Conservation (phyloP, 495 filamentous ascomycete species). For the Penicillium diatomitis region DNA sequence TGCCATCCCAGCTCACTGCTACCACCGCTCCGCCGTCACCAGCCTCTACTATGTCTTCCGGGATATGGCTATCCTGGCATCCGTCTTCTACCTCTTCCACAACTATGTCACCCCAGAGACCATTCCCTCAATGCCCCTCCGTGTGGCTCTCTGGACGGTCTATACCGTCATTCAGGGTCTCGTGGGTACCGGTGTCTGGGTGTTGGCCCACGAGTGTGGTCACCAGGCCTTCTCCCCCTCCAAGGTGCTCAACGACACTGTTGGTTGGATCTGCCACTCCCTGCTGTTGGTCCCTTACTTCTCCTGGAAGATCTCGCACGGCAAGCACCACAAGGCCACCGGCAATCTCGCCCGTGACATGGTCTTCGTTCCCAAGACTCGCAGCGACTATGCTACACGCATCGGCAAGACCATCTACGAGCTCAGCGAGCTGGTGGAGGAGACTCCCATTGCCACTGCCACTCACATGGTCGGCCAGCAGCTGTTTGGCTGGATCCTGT, state of each 20-base stretch:
- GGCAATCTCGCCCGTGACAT: conserved; percentile 94
- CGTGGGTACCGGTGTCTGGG: conserved; percentile 60
- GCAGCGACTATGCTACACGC: conserved; percentile 61
- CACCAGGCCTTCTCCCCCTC: conserved; percentile 77
- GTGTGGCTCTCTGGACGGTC: conserved; percentile 44
- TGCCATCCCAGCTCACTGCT: conserved; percentile 56
- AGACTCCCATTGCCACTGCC: conserved; percentile 80
- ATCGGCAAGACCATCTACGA: conserved; percentile 66
- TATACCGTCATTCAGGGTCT: conserved; percentile 61
- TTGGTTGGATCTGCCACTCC: conserved; percentile 79
- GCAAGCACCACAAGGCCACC: conserved; percentile 93
- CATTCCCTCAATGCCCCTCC: conserved; percentile 41
- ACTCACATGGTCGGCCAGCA: conserved; percentile 71
- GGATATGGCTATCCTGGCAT: conserved; percentile 45
- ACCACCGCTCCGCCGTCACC: conserved; percentile 50
- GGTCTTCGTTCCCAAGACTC: conserved; percentile 89
- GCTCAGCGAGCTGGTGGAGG: conserved; percentile 79
- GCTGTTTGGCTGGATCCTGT: conserved; percentile 81
- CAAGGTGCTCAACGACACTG: conserved; percentile 72
- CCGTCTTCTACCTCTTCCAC: conserved; percentile 55
- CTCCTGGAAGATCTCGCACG: conserved; percentile 88
- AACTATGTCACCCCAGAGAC: conserved; percentile 57
- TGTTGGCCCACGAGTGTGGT: conserved; percentile 65
- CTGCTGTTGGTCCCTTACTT: conserved; percentile 79
- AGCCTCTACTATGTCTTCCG: conserved; percentile 57